Evolutionary conservation across 2,329 filamentous ascomycete genomes (phyloP), one percentile per base, ranked within the genome.

Genomic region (Mollisiaceae sp.): DNA sequence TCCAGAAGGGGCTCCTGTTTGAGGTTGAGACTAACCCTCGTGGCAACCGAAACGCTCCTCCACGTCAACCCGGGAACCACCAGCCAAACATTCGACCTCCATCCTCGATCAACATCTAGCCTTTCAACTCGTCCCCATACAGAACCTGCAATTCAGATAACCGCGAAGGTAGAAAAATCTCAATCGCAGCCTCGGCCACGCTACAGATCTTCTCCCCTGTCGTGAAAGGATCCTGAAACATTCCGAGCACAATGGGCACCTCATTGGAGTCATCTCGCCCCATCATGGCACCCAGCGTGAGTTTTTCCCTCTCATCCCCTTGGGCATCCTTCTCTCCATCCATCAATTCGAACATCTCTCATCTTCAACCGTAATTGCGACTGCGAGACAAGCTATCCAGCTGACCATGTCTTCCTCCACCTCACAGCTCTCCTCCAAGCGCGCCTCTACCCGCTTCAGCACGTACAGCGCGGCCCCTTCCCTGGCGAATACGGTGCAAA

Each of bases 261-360:
- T 85, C 83, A 61, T 75, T 85, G 14, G 83, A 86, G 61, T 86
- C 83, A 45, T 81, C 83, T 71, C 78, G 83, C 62, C 83, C 83
- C 59, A 86, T 86, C 67, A 84, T 86, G 82, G 79, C 82, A 54
- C 80, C 81, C 55, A 83, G 81, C 66, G 83, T 86, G 80, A 72
- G 80, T 77, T 47, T 67, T 75, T 68, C 60, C 60, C 58, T 59
- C 61, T 43, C 56, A 63, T 38, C 65, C 38, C 22, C 60, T 59
- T 58, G 41, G 32, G 54, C 43, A 63, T 20, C 35, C 63, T 43
- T 36, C 41, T 38, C 39, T 39, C 59, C 45, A 52, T 52, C 60
- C 54, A 24, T 54, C 50, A 52, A 24, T 36, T 20, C 27, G 20
- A 55, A 24, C 32, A 24, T 58, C 60, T 36, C 14, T 18, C 39